Evolutionary conservation across 192 early-diverging fungal genomes (phyloP), one percentile per base, ranked within the genome.

Genomic region (Backusella westeae): DNA sequence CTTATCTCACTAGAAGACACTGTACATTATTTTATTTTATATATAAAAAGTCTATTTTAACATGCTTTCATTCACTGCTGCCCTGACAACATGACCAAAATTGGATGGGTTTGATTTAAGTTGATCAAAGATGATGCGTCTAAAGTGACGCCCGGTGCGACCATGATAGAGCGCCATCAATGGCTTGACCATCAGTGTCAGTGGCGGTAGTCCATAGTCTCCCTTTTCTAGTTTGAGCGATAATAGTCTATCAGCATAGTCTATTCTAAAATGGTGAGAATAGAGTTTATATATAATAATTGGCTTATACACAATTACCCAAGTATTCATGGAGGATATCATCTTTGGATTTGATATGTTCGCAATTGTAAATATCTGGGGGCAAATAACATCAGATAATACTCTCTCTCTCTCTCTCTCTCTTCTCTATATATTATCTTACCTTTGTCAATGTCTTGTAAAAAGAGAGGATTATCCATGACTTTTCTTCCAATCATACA

Each of bases 401-500:
- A 3, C 38, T 39, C 9, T 7, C 38, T 38, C 8, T 39, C 2
- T 39, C 12, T 9, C 38, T 39, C 9, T 7, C 38, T 38, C 8
- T 39, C 2, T 39, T 39, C 38, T 39, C 10, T 2, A 39, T 10
- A 9, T 12, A 39, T 7, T 10, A 39, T 39, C 2, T 74, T 74
- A 87, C 86, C 78, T 73, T 79, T 81, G 74, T 92, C 91, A 12
- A 93, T 75, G 56, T 76, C 80, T 6, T 87, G 77, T 41, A 93
- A 79, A 69, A 93, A 93, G 82, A 90, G 84, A 15, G 92, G 92
- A 49, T 90, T 78, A 49, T 92, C 86, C 76, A 88, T 88, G 0
- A 94, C 87, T 82, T 92, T 87, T 34, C 93, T 77, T 32, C 93
- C 93, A 52, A 94, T 75, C 93, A 94, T 94, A 42, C 91, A 88